Conservation (phyloP, 179 eudicot species). For the Silene vulgaris region DNA sequence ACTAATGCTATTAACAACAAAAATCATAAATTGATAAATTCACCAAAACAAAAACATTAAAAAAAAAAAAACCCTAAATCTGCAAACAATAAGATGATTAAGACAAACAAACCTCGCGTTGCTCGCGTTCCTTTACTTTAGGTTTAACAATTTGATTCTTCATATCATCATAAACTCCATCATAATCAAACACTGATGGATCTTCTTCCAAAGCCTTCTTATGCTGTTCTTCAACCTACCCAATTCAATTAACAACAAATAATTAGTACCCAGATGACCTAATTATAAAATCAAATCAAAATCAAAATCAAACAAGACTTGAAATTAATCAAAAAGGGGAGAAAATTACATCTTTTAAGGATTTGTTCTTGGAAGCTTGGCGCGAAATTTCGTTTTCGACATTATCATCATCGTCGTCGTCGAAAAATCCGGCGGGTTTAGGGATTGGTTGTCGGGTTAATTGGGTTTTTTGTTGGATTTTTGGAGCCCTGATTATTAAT, state of each 20-base stretch:
- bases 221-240: constrained; percentile 81
- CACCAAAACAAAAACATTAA: neutral
- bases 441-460: constrained; percentile 41
- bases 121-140: constrained; percentile 53
- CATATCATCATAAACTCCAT: constrained; percentile 85
- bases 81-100: neutral
- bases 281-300: neutral
- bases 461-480: constrained; percentile 55
- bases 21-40: neutral
- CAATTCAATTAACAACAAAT: neutral
- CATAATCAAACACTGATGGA: constrained; percentile 83
- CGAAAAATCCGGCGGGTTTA: constrained; percentile 43
- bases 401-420: constrained; percentile 59
- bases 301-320: neutral
- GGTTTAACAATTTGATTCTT: constrained; percentile 57
- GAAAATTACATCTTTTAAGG: constrained; percentile 56
- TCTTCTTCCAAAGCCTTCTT: constrained; percentile 90
- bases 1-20: no score
- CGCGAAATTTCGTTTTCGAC: constrained; percentile 79
- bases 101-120: constrained; percentile 51
- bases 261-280: neutral
- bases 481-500: constrained; percentile 62
- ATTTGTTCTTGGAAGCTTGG: constrained; percentile 72
- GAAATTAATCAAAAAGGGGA: neutral
- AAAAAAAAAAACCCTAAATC: neutral